Base-by-base conservation (phyloP, 1,139 yeast species). In the Suhomyces ambrosiae region DNA sequence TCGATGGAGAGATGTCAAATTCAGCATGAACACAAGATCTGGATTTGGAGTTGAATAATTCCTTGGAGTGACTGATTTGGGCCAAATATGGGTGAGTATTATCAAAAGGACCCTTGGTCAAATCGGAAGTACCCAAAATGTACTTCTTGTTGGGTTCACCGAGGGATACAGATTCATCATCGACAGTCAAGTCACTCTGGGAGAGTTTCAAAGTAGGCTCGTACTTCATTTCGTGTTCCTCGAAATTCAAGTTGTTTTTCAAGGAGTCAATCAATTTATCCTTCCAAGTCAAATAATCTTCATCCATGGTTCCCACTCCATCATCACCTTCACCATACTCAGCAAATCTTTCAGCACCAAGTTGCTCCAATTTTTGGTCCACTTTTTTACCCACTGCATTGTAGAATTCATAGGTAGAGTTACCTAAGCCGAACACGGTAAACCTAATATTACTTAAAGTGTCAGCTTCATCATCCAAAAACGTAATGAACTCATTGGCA, bases 201-300 rank as follows among this genome's bases (percentile, higher is more conserved):
- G 68, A 53, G 35, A 84, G 68, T 41, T 74, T 66, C 47, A 87
- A 70, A 25, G 83, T 71, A 15, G 98, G 90, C 61, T 87, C 88
- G 55, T 86, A 89, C 29, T 65, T 68, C 46, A 84, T 76, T 47
- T 87, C 95, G 48, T 77, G 85, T 63, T 87, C 96, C 52, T 82
- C 83, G 50, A 86, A 68, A 47, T 76, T 71, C 59, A 86, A 75
- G 45, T 76, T 72, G 52, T 75, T 76, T 61, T 81, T 86, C 66
- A 87, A 75, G 9, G 74, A 63, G 35, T 81, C 88, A 53, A 85
- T 74, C 41, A 86, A 72, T 12, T 71, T 63, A 46, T 90, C 97
- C 65, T 90, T 90, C 98, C 98, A 92, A 33, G 89, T 71, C 59
- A 92, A 66, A 62, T 82, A 92, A 63, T 92, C 97, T 63, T 92